A percentile compares a stretch with the other conserved stretches of the same genome.
Conservation (phyloP, 2,329 filamentous ascomycete species). For the Coniochaeta sp. region DNA sequence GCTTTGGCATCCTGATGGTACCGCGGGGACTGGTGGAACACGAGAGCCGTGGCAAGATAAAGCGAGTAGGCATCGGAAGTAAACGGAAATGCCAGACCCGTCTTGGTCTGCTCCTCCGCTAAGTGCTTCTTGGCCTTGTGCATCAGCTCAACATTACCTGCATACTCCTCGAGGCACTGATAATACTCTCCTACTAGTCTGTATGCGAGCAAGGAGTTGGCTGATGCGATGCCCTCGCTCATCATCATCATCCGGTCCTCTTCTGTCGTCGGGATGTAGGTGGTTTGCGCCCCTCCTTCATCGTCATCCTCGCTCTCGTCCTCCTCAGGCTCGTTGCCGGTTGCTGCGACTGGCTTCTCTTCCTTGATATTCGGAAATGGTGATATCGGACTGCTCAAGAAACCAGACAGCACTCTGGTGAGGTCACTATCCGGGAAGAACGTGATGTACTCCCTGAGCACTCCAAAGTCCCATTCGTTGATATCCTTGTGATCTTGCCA, state of each 20-base stretch:
- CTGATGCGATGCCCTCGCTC: constrained; percentile 61
- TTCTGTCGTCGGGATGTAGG: constrained; percentile 54
- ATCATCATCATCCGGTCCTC: constrained; percentile 79
- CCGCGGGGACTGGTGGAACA: constrained; percentile 83
- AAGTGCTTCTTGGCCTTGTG: constrained; percentile 63
- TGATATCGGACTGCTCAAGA: constrained; percentile 74
- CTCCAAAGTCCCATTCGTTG: constrained; percentile 66
- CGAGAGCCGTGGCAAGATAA: constrained; percentile 77
- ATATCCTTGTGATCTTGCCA: constrained; percentile 77
- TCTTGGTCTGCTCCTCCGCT: constrained; percentile 52
- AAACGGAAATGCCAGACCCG: constrained; percentile 62
- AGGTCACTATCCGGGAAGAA: constrained; percentile 83
- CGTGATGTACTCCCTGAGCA: constrained; percentile 73
- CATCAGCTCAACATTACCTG: constrained; percentile 71
- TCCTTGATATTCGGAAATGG: constrained; percentile 55
- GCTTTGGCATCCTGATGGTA: constrained; percentile 81
- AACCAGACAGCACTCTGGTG: constrained; percentile 74
- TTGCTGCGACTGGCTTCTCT: constrained; percentile 14
- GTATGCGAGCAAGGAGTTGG: constrained; percentile 72
- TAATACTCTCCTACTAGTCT: constrained; percentile 80
- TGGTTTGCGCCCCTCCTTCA: constrained; percentile 45
- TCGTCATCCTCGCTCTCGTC: constrained; percentile 53
- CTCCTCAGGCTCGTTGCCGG: constrained; percentile 35
- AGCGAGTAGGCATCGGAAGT: constrained; percentile 68
- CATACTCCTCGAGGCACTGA: constrained; percentile 75